Evolutionary conservation across 2,329 filamentous ascomycete species (phyloP), one percentile per base, ranked within the genome.

Genomic region (Hypoxylon sp.): DNA sequence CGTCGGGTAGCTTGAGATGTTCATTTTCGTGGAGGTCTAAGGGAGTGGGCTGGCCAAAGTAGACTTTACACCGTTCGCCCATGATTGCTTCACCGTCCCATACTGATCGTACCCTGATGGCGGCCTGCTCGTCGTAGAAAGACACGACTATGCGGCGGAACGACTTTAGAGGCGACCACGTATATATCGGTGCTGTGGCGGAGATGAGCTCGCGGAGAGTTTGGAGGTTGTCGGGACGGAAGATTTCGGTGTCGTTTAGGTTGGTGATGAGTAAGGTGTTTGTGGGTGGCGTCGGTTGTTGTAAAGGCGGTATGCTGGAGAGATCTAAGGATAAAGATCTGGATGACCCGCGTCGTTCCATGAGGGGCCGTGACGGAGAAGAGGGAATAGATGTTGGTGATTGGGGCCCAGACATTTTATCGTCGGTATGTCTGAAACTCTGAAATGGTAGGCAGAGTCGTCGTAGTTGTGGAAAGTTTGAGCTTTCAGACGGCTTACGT

Each of bases 201-300:
- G 87, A 83, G 79, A 96, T 90, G 65, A 93, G 88, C 60, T 89
- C 86, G 77, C 89, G 90, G 75, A 95, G 92, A 67, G 87, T 89
- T 74, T 91, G 87, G 65, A 95, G 86, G 80, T 93, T 93, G 69
- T 91, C 86, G 17, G 91, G 85, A 65, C 88, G 85, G 85, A 95
- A 96, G 82, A 93, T 89, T 75, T 91, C 89, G 65, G 85, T 82
- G 72, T 93, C 88, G 76, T 90, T 83, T 67, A 96, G 88, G 82
- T 93, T 93, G 75, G 93, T 96, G 77, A 96, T 91, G 76, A 96
- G 88, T 62, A 96, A 89, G 0, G 93, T 96, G 83, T 96, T 96
- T 72, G 91, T 92, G 5, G 92, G 91, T 60, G 90, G 88, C 27
- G 92, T 89, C n/a, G 92, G 92, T 77, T 89, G 87, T 46, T 85